Evolutionary conservation across 805 yeast species (phyloP), one percentile per base, ranked within the genome.

Genomic region (Yarrowia deformans): DNA sequence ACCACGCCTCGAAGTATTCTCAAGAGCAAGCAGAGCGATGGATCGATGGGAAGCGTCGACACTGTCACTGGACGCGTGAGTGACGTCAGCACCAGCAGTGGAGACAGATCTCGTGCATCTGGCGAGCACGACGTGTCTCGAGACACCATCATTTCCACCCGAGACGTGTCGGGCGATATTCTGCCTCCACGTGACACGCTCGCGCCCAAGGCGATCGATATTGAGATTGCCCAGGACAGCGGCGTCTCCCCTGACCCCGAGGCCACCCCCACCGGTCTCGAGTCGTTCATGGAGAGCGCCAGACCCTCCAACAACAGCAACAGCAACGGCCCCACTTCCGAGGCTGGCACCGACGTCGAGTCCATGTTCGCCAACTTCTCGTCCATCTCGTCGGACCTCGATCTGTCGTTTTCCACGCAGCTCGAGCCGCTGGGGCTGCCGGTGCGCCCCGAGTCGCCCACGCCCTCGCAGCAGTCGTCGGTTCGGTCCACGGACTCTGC

Each of bases 1-100:
- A 52, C 70, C 13, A 43, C 68, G 8, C 68, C 70, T 2, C 66
- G 71, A 69, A 55, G 72, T 18, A 72, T 72, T 63, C 70, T 73
- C 61, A 72, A 72, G 70, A 42, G 43, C 34, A 54, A 54, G 46
- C 55, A 49, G 68, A 37, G 48, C n/a, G 56, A 49, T 8, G 56
- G 68, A 1, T 63, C 68, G 13, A 48, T 49, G 68, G 48, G 13
- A 1, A 23, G 39, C 10, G 56, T 46, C 8, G 68, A 63, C 8
- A 49, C 56, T 8, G 23, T 63, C 14, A 63, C 56, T 8, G 43
- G 29, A 19, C 37, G 37, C 16, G 13, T 52, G 32, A 10, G 56
- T 16, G 56, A 50, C 4, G 40, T 32, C 12, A 50, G 56, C 40
- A n/a, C n/a, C n/a, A n/a, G n/a, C n/a, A n/a, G n/a, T n/a, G n/a